Conservation (phyloP, 306 rosid species). For the Oemleria cerasiformis region DNA sequence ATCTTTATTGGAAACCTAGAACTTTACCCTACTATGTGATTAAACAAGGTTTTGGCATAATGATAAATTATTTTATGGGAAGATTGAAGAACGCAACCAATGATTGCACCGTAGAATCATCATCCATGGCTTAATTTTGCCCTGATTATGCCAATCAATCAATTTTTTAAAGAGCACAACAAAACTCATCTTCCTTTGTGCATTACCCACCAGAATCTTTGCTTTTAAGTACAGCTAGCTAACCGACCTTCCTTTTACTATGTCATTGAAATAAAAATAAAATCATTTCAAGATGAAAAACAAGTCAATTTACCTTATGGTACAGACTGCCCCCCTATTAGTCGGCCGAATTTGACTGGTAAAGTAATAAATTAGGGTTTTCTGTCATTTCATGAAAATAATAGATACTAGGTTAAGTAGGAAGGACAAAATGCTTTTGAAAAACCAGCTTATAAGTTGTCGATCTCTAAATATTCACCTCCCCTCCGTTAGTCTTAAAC, state of each 20-base stretch:
- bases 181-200: neutral
- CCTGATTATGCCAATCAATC: slow-evolving; percentile 18
- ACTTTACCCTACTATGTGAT: slow-evolving; percentile 2
- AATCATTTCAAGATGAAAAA: neutral
- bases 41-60: neutral
- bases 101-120: slow-evolving; percentile 10
- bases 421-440: neutral
- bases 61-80: slow-evolving; percentile 1
- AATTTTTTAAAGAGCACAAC: neutral
- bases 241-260: neutral
- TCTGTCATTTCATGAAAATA: neutral
- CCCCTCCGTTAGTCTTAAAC: neutral
- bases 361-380: neutral
- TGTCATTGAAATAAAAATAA: neutral
- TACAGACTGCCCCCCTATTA: neutral
- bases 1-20: neutral
- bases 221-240: slow-evolving; percentile 21
- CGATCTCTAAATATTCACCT: slow-evolving; percentile 17
- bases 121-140: slow-evolving; percentile 15
- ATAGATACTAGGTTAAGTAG: neutral
- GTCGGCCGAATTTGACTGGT: neutral
- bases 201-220: slow-evolving; percentile 8
- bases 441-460: slow-evolving; percentile 13
- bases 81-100: slow-evolving; percentile 16
- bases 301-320: neutral